These are phyloP conservation scores for Phytopythium mirpurense DNA, from an alignment of 352 stramenopile genomes.

Conservation along the genomic window DNA sequence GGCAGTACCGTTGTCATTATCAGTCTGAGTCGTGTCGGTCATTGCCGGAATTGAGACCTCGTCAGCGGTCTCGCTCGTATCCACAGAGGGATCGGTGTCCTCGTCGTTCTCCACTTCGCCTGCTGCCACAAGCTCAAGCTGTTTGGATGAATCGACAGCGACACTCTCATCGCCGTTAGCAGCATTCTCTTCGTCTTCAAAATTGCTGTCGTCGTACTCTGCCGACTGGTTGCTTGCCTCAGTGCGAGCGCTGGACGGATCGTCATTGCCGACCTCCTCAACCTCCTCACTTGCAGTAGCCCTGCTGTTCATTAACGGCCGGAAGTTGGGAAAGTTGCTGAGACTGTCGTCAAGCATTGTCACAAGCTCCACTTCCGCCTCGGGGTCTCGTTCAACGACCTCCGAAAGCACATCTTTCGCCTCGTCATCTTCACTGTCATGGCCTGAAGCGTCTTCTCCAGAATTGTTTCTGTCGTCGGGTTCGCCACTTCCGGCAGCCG, in stretches of 20 bases:
- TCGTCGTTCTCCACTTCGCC: too few species aligned
- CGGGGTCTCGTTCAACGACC: neutral
- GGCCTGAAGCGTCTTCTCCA: neutral
- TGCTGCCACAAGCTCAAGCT: too few species aligned
- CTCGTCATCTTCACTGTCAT: neutral
- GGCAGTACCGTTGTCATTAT: too few species aligned
- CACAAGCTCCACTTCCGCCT: slow-evolving; percentile 33
- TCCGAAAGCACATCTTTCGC: neutral
- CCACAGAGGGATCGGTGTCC: too few species aligned
- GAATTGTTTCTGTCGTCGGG: neutral
- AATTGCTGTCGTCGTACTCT: slow-evolving; percentile 14
- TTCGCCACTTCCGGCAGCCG: neutral
- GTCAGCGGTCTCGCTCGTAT: too few species aligned
- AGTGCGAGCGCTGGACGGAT: neutral
- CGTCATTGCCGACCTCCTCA: neutral
- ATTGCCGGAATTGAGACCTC: too few species aligned
- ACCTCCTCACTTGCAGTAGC: neutral
- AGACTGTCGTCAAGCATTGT: slow-evolving; percentile 58
- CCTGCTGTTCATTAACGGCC: neutral
- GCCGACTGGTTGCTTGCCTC: slow-evolving; percentile 9
- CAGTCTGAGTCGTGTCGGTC: too few species aligned
- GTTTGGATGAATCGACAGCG: too few species aligned
- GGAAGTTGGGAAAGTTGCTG: slow-evolving; percentile 13
- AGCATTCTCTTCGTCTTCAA: slow-evolving; percentile 8
- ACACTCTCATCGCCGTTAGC: neutral